Conservation (phyloP, 345 rosid species). For the Nephelium lappaceum region DNA sequence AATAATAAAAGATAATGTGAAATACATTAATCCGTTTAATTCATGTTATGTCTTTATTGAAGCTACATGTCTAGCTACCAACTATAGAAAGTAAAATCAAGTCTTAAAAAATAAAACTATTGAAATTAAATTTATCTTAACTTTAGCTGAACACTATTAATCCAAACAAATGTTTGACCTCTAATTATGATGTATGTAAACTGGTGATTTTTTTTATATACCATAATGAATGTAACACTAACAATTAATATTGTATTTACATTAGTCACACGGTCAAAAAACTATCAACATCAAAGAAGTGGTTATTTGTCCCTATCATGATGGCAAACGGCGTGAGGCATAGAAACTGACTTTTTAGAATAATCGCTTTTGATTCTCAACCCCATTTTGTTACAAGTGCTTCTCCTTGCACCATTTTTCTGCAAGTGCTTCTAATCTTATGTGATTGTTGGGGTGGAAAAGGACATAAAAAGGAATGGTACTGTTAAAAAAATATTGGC, state of each 20-base stretch:
- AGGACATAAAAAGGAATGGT: slow-evolving; percentile 3
- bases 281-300: not conserved
- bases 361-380: not conserved
- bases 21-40: too few species aligned
- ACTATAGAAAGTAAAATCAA: too few species aligned
- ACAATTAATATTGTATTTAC: not conserved
- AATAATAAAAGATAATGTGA: too few species aligned
- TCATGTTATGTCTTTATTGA: too few species aligned
- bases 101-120: too few species aligned
- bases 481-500: not conserved
- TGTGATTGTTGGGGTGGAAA: not conserved
- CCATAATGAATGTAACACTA: not conserved
- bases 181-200: too few species aligned
- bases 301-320: slow-evolving; percentile 6
- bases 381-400: too few species aligned
- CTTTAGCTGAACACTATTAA: too few species aligned
- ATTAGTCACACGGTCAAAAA: not conserved
- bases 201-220: too few species aligned
- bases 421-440: not conserved
- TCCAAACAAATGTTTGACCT: too few species aligned
- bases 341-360: slow-evolving; percentile 8
- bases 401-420: not conserved
- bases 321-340: slow-evolving; percentile 18
- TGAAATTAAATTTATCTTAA: too few species aligned
- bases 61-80: too few species aligned